Conservation (phyloP, 306 rosid genomes). For the Medicago arabica region DNA sequence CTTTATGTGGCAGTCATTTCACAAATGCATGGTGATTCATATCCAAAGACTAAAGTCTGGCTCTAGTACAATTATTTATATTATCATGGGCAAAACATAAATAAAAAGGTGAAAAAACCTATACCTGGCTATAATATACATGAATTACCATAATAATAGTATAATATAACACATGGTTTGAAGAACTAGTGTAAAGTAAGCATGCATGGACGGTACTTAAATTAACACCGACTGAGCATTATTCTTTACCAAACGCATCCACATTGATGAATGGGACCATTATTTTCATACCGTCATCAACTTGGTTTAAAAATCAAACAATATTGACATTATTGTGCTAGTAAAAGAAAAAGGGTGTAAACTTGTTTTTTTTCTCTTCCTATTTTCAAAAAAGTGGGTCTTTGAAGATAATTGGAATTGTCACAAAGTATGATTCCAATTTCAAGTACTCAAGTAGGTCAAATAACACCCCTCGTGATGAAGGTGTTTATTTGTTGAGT, state of each 20-base stretch:
- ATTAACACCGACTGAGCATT: conserved; percentile 37
- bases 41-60: no score
- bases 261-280: conserved; percentile 47
- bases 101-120: no score
- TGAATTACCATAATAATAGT: no score
- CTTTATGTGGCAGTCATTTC: no score
- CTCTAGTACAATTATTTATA: no score
- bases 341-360: conserved; percentile 16
- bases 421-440: background rate
- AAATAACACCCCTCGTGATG: conserved; percentile 50
- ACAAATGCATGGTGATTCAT: no score
- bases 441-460: conserved; percentile 36
- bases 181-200: conserved; percentile 7
- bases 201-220: conserved; percentile 28
- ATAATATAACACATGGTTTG: background rate
- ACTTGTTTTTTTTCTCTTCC: background rate
- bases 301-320: background rate
- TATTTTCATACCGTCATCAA: conserved; percentile 30
- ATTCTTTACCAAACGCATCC: conserved; percentile 41
- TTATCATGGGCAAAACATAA: no score
- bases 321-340: background rate
- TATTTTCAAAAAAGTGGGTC: background rate
- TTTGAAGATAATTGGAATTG: conserved; percentile 48
- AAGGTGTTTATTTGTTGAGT: conserved; percentile 32
- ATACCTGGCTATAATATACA: no score